These are phyloP conservation scores for Vanilla planifolia DNA, from an alignment of 106 monocot genomes.

Conservation along the genomic window DNA sequence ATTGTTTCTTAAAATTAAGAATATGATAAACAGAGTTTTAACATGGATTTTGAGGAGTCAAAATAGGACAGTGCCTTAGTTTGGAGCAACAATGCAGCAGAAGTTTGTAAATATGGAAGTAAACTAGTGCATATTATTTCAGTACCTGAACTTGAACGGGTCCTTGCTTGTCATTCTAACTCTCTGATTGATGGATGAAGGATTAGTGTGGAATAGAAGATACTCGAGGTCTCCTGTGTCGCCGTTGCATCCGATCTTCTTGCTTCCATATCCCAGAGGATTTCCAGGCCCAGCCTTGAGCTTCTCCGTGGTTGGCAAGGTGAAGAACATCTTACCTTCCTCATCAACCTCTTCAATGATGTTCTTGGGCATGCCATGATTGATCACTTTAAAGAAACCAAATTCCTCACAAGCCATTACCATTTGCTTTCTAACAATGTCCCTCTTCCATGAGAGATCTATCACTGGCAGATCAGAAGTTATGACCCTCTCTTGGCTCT, in stretches of 20 bases:
- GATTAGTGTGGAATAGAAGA: slow-evolving; percentile 67
- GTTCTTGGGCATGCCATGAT: slow-evolving; percentile 43
- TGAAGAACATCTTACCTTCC: slow-evolving; percentile 39
- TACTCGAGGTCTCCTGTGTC: slow-evolving; percentile 82
- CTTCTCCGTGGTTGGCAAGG: slow-evolving; percentile 41
- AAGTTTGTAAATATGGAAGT: too few relatives aligned
- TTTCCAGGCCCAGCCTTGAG: slow-evolving; percentile 44
- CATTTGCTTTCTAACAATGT: slow-evolving; percentile 16
- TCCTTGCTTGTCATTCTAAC: slow-evolving; percentile 32
- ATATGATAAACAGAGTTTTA: too few relatives aligned
- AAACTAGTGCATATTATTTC: too few relatives aligned
- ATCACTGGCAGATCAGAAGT: slow-evolving; percentile 18
- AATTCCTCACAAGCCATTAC: slow-evolving; percentile 57
- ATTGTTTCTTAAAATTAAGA: too few relatives aligned
- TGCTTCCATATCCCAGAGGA: slow-evolving; percentile 64
- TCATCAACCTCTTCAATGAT: slow-evolving; percentile 29
- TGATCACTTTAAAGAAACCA: slow-evolving; percentile 77
- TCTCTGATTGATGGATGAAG: slow-evolving; percentile 29
- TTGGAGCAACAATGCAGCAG: too few relatives aligned
- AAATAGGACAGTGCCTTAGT: too few relatives aligned
- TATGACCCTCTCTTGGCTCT: not conserved
- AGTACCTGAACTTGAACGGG: slow-evolving; percentile 58
- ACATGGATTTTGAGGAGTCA: too few relatives aligned
- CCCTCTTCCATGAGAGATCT: slow-evolving; percentile 33
- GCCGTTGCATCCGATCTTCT: slow-evolving; percentile 58